Percentiles rank a stretch among this genome's conserved stretches.
Evolutionary conservation across 495 filamentous ascomycete species (phyloP).

Genomic region (Talaromyces liani): DNA sequence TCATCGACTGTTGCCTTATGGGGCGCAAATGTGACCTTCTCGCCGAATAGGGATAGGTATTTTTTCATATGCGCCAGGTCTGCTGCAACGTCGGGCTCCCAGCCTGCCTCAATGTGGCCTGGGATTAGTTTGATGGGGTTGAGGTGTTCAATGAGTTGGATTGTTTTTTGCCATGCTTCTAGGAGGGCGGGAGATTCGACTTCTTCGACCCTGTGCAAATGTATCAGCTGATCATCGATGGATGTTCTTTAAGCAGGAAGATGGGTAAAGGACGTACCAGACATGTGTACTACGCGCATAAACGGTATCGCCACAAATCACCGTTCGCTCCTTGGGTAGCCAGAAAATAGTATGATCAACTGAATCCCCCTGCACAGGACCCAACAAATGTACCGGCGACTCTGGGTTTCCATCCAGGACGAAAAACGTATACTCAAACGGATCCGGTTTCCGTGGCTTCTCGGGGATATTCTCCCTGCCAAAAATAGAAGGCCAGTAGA

Average conservation of each 20-base stretch:
- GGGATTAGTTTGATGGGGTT: conserved; percentile 17
- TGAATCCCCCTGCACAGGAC: conserved; percentile 16
- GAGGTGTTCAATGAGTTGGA: conserved; percentile 17
- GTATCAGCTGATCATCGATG: neutral
- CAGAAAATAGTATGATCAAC: conserved; percentile 21
- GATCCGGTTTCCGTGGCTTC: conserved; percentile 18
- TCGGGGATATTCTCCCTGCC: conserved; percentile 17
- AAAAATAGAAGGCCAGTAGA: conserved; percentile 20
- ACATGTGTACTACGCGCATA: conserved; percentile 18
- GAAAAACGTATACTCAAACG: conserved; percentile 19
- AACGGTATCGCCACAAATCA: conserved; percentile 17
- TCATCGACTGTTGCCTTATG: conserved; percentile 17
- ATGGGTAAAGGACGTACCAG: neutral
- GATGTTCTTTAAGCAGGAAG: too few relatives aligned
- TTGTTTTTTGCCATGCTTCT: conserved; percentile 17
- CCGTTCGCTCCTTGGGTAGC: conserved; percentile 12
- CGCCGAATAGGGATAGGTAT: conserved; percentile 16
- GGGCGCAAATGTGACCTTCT: conserved; percentile 18
- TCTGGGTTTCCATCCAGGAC: conserved; percentile 16
- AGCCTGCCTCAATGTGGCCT: conserved; percentile 21
- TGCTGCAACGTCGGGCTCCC: conserved; percentile 18
- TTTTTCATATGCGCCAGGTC: conserved; percentile 18
- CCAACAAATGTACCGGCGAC: conserved; percentile 13
- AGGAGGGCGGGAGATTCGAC: conserved; percentile 20
- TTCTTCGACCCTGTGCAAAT: conserved; percentile 19